Conservation (phyloP, 1,139 yeast genomes). For the Eremothecium coryli region DNA sequence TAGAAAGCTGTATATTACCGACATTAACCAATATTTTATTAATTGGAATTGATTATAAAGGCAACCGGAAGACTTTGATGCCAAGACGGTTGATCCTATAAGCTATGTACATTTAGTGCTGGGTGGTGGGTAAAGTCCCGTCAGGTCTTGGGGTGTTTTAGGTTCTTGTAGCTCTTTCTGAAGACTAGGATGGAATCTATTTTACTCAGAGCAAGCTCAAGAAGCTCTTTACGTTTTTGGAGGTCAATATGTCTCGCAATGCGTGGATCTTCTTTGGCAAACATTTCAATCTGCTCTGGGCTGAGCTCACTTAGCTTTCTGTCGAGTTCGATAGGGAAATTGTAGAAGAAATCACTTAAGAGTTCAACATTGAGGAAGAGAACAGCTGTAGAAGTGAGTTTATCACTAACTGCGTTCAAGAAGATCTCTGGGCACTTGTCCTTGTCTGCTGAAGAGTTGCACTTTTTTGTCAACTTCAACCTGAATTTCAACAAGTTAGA, state of each 20-base stretch:
- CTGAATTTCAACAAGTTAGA: conserved; percentile 65
- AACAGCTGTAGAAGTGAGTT: conserved; percentile 86
- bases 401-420: conserved; percentile 84
- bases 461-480: conserved; percentile 65
- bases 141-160: conserved; percentile 10
- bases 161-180: conserved; percentile 33
- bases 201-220: conserved; percentile 74
- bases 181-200: conserved; percentile 74
- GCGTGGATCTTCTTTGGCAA: conserved; percentile 94
- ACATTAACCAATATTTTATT: not conserved
- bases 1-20: conserved; percentile 1
- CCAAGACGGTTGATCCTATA: not conserved
- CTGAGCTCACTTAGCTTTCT: conserved; percentile 56
- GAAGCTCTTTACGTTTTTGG: conserved; percentile 82
- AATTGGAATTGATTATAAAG: not conserved
- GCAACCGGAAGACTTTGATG: no score
- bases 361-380: conserved; percentile 88
- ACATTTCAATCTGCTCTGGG: conserved; percentile 70
- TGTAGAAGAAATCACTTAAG: conserved; percentile 87
- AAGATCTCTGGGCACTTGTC: conserved; percentile 92
- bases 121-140: no score
- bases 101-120: not conserved
- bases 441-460: conserved; percentile 71
- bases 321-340: conserved; percentile 91
- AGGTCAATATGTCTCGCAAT: conserved; percentile 82